phyloP scores from a whole-genome alignment of 2,329 filamentous ascomycete genomes.

The Aspergillus aculeatinus region DNA sequence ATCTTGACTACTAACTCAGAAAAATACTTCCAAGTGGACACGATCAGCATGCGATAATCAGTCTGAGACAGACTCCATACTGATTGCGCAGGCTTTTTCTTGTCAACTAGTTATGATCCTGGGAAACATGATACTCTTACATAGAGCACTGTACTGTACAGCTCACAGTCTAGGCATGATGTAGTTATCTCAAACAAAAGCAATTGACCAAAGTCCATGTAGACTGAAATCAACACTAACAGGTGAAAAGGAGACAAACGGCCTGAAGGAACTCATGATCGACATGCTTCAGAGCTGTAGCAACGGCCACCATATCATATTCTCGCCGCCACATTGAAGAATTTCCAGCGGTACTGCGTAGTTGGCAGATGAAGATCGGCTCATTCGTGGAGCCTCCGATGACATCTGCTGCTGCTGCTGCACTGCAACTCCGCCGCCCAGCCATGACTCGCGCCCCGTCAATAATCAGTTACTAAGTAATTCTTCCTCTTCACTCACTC shows the following conservation, averaged over 20 bases:
- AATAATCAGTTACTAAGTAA: conserved; percentile 3
- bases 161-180: no score
- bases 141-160: no score
- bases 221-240: no score
- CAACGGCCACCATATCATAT: not conserved
- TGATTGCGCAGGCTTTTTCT: no score
- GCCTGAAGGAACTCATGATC: not conserved
- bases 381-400: conserved; percentile 46
- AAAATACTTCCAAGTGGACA: not conserved
- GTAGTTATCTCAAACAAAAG: no score
- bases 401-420: conserved; percentile 38
- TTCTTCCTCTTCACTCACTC: no score
- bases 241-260: not conserved
- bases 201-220: no score
- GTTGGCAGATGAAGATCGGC: conserved; percentile 55
- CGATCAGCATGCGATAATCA: not conserved
- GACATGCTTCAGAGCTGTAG: not conserved
- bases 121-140: no score
- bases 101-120: no score
- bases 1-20: no score
- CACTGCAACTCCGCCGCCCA: conserved; percentile 22
- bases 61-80: not conserved
- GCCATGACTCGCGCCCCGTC: conserved; percentile 23
- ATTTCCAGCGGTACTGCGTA: not conserved
- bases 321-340: not conserved